Base-by-base conservation (phyloP, 1,284 basidiomycete species). In the Sphaerobolus stellatus region DNA sequence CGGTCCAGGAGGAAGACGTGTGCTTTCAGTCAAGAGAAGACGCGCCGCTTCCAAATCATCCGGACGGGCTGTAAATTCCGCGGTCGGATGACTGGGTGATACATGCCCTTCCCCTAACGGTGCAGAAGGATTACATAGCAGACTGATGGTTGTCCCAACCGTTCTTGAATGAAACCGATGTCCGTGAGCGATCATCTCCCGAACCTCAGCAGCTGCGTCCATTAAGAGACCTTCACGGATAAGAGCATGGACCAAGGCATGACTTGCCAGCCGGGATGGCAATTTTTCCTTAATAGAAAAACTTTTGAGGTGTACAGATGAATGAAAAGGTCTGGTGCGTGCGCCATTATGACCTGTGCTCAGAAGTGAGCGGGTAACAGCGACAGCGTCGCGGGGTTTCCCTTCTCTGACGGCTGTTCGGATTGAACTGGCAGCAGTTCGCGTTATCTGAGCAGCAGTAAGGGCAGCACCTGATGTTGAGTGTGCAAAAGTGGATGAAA, bases 171-270 rank as follows among this genome's bases (percentile, higher is more conserved):
- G 77, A 13, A 88, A 58, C 11, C 62, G 68, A 9, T 84, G 74
- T 7, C 82, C 80, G 16, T 73, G 69, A 22, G 69, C 63, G 64
- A 88, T 76, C 73, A 89, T 75, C 24, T 73, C 61, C 9, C 77
- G 66, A 0, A 82, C 75, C 2, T 82, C 74, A 22, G 66, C 64
- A 22, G 75, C 74, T 0, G 84, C 86, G 50, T 79, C 75, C 53
- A 73, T 67, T 2, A 68, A 55, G 51, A 76, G 66, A 0, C 82
- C 79, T 6, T 70, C 59, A 45, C 84, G 81, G 14, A 89, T 60
- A 33, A 88, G 74, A 30, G 75, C 75, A 54, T 90, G 88, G 11
- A 90, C 60, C 36, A 90, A 72, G 22, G 75, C 70, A 59, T 90
- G 87, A 0, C 80, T 75, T 16, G 82, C 69, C 2, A 89, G 71